Evolutionary conservation across 1,284 basidiomycete genomes (phyloP), one percentile per base, ranked within the genome.

Genomic region (Trametes polyzona): DNA sequence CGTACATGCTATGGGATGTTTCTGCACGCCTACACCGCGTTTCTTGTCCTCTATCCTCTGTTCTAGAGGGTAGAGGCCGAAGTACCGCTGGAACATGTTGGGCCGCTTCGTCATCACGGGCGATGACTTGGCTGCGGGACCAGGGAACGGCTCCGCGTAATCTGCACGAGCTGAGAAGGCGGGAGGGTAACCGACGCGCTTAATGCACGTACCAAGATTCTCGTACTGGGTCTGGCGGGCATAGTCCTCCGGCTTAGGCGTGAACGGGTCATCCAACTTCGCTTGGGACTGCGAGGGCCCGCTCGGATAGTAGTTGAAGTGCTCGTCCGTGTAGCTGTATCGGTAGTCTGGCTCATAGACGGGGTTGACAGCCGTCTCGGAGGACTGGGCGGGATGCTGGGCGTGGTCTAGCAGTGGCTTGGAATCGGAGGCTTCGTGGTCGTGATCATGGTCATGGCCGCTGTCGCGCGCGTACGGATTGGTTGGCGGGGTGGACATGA

Each of bases 31-130:
- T 39, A 96, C 81, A 1, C 93, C 92, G 42, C 89, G 81, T 67
- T 84, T 88, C 77, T 94, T 95, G 67, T 90, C 80, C 66, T 94
- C 88, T 69, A 95, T 94, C 40, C 89, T 82, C 67, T 94, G 91
- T 60, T 90, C 82, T n/a, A 94, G 59, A 0, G 91, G 88, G 54
- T 87, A 86, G 65, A 75, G 47, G 7, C 67, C 65, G 24, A 67
- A 67, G 40, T 65, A 66, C 21, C 62, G 55, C 24, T 65, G 55
- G 54, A 67, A 52, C 30, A 56, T 41, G 37, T 65, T 67, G n/a
- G 66, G 66, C n/a, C 37, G 29, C 41, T 65, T 55, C 26, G 32
- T 48, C 41, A 37, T 51, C 26, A 56, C 26, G 24, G 58, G 43
- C 19, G 51, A 30, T 1, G 61, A 43, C 37, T 59, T 57, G 47